Percentiles rank a stretch among this genome's conserved stretches.
Evolutionary conservation across 1,139 yeast genomes (phyloP).

Genomic region (Petasospora rhodanensis): DNA sequence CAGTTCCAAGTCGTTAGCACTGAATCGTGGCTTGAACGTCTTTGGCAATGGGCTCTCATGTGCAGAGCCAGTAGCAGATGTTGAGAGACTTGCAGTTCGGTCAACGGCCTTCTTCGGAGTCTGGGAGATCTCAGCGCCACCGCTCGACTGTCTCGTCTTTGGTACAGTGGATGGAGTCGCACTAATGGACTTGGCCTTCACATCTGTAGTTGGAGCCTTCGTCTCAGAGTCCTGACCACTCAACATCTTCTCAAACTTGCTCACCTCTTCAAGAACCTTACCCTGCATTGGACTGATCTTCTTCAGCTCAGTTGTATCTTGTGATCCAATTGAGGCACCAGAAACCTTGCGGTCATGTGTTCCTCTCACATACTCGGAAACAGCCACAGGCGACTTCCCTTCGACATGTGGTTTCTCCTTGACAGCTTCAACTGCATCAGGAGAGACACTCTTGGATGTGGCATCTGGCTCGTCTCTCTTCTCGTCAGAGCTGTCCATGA

Average conservation of each 20-base stretch:
- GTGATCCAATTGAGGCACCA: conserved; percentile 1
- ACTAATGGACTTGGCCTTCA: conserved; percentile 4
- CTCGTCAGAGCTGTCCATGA: conserved; percentile 43
- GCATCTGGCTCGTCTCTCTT: conserved; percentile 23
- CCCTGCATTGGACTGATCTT: conserved; percentile 20
- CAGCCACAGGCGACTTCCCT: not conserved
- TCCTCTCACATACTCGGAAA: too few relatives aligned
- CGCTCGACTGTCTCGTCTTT: conserved; percentile 11
- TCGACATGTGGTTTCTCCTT: conserved; percentile 8
- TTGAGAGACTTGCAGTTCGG: too few relatives aligned
- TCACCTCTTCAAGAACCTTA: conserved; percentile 22
- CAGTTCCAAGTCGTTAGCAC: conserved; percentile 25
- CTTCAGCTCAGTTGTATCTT: conserved; percentile 2
- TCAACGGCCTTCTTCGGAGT: too few relatives aligned
- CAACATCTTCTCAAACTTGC: conserved; percentile 17
- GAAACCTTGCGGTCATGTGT: conserved; percentile 4
- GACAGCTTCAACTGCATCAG: conserved; percentile 8
- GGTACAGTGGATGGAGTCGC: conserved; percentile 8
- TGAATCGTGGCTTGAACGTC: conserved; percentile 23
- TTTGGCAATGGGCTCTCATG: not conserved
- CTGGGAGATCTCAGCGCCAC: conserved; percentile 3
- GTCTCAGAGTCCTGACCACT: conserved; percentile 14
- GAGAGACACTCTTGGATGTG: conserved; percentile 8
- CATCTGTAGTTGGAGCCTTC: conserved; percentile 3
- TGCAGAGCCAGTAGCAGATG: not conserved